Base-by-base conservation (phyloP, 2,329 filamentous ascomycete species). In the Trichoderma asperellum region DNA sequence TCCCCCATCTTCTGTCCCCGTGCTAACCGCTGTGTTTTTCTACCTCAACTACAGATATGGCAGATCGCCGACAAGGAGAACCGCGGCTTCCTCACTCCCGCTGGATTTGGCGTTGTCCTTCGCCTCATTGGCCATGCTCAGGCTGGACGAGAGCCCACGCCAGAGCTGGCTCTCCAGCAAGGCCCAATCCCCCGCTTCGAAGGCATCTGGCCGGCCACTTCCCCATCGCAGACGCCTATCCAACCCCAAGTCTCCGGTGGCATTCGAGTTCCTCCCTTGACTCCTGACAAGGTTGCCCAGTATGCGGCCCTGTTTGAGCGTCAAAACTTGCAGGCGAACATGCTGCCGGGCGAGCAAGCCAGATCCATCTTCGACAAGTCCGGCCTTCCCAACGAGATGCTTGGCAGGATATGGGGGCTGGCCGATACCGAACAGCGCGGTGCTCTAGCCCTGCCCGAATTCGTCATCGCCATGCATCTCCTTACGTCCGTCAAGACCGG, bases 31-130 rank as follows among this genome's bases (percentile, higher is more conserved):
- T 52, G 40, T 67, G 21, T 18, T 58, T 65, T 59, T 43, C 49
- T 63, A 43, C 49, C 34, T 40, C 29, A 32, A 32, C 66, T 52
- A 34, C 80, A 97, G 92, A 98, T 99, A 86, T 99, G 96, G 96
- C 95, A 98, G 83, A 96, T 99, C 79, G 95, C 96, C 74, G 96
- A 99, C 83, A 94, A 89, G 73, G 95, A 98, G 83, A 99, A 99
- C 83, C 89, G 94, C 73, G 96, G 96, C 64, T 92, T 98, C 74
- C 85, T 99, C 74, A 97, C 94, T 40, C 94, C 94, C 24, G 89
- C 94, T 53, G 96, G 95, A 78, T 99, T 99, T 82, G 93, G 94
- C 71, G 88, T 97, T 78, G 96, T 97, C 69, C 83, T 99, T 78
- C 89, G 96, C 76, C 89, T 99, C 78, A 98, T 99, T 78, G 96